Percentiles rank a stretch among this genome's conserved stretches.
These are phyloP conservation scores for Sanghuangporus baumii DNA, from an alignment of 1,284 basidiomycete genomes.

Conservation along the genomic window DNA sequence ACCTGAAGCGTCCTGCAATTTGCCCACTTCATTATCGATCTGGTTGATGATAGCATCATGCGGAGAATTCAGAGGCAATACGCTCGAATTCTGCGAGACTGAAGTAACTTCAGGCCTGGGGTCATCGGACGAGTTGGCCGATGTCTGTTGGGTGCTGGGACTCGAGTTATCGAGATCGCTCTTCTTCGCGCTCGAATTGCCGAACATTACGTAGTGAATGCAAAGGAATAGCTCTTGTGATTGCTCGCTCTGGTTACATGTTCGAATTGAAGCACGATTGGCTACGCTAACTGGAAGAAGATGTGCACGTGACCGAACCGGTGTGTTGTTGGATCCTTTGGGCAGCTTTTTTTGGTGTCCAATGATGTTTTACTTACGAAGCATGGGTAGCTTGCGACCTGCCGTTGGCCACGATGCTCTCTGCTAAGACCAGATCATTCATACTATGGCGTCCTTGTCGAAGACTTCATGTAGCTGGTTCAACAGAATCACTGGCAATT, in stretches of 20 bases:
- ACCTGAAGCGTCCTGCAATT: constrained; percentile 10
- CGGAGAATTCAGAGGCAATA: constrained; percentile 26
- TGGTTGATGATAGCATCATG: constrained; percentile 56
- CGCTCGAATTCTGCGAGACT: neutral
- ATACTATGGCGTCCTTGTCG: neutral
- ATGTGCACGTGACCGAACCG: neutral
- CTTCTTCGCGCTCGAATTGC: neutral
- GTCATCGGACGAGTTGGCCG: neutral
- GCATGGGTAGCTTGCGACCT: neutral
- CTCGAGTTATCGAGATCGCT: neutral
- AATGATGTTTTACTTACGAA: neutral
- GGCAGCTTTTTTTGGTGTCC: neutral
- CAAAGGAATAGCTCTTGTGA: neutral
- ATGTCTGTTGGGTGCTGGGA: neutral
- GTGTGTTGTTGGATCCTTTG: neutral
- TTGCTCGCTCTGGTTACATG: neutral
- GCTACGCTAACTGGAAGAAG: neutral
- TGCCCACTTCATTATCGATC: constrained; percentile 32
- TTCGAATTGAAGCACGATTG: neutral
- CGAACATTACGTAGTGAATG: constrained; percentile 1
- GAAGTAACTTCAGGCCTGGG: neutral
- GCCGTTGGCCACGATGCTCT: neutral
- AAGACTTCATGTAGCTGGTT: neutral
- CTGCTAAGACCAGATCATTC: neutral
- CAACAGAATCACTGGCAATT: neutral